Percentiles rank a stretch among this genome's conserved stretches.
These are phyloP conservation scores for Anthostomella pinea DNA, from an alignment of 2,329 filamentous ascomycete genomes.

Conservation along the genomic window DNA sequence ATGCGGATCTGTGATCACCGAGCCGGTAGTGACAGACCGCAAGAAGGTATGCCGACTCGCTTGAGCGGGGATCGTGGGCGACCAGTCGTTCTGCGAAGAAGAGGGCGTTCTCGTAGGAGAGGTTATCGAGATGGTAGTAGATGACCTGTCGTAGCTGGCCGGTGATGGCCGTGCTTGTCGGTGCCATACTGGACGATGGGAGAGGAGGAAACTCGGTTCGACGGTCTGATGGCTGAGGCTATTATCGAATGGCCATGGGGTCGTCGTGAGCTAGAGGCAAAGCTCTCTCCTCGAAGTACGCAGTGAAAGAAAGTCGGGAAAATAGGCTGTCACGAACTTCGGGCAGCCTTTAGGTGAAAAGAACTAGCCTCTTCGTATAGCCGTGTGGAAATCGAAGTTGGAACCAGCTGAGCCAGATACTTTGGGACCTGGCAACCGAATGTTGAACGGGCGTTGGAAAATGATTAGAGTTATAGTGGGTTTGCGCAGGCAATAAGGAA, in stretches of 20 bases:
- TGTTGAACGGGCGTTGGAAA: conserved; percentile 3
- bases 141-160: conserved; percentile 58
- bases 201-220: conserved; percentile 10
- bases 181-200: conserved; percentile 44
- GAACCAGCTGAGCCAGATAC: conserved; percentile 1
- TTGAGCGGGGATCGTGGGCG: conserved; percentile 77
- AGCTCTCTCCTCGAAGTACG: not conserved
- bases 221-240: conserved; percentile 12
- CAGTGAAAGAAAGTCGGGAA: not conserved
- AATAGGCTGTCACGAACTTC: too few relatives aligned
- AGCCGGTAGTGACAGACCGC: conserved; percentile 81
- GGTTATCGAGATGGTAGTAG: conserved; percentile 80
- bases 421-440: conserved; percentile 1
- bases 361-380: too few relatives aligned
- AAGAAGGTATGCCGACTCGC: conserved; percentile 79
- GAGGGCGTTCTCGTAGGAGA: conserved; percentile 82
- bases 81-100: conserved; percentile 87
- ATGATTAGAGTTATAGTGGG: conserved; percentile 13
- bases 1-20: conserved; percentile 80
- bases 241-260: conserved; percentile 36
- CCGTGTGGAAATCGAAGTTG: too few relatives aligned
- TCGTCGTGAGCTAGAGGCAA: conserved; percentile 12
- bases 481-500: too few relatives aligned
- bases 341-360: too few relatives aligned
- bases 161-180: conserved; percentile 47